Base-by-base conservation (phyloP, 2,329 filamentous ascomycete genomes). In the Xylaria multiplex region DNA sequence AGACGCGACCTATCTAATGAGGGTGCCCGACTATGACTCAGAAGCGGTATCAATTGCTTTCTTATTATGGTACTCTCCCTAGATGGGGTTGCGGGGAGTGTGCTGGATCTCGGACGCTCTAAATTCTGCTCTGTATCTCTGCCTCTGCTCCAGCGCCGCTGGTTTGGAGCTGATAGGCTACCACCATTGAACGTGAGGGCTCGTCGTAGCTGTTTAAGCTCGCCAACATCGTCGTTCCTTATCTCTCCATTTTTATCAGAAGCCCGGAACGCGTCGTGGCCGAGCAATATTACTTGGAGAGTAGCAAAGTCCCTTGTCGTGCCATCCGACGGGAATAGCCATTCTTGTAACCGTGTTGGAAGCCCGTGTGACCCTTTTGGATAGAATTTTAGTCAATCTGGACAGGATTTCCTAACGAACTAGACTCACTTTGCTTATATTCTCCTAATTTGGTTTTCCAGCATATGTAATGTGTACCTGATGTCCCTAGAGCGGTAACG, bases 401-500 rank as follows among this genome's bases (percentile, higher is more conserved):
- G 1, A 19, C n/a, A 49, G 11, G 5, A 55, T 42, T 30, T 3
- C 46, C 9, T 8, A 9, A 19, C 6, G 19, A 35, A 8, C 5
- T 27, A 16, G 8, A 67, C 72, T 68, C 68, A 76, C 75, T 70
- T 63, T 77, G 75, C 49, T 62, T 72, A 43, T 74, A 76, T 52
- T 71, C 69, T 8, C 75, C 75, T 3, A 66, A 66, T 13, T 63
- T 66, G 3, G 74, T 76, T 65, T 75, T 77, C 75, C 75, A 77
- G 56, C 75, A 76, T 40, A 77, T 74, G 56, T 77, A 77, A 53
- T 75, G 74, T 30, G 72, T 68, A 32, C 75, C 75, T 37, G 67
- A 62, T 3, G 74, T 73, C 24, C 75, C 75, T 2, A 77, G 69
- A 42, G 75, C 75, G 1, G 75, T 77, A n/a, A 77, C 75, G 50